Base-by-base conservation (phyloP, 805 yeast genomes). In the Ogataea pignaliae region DNA sequence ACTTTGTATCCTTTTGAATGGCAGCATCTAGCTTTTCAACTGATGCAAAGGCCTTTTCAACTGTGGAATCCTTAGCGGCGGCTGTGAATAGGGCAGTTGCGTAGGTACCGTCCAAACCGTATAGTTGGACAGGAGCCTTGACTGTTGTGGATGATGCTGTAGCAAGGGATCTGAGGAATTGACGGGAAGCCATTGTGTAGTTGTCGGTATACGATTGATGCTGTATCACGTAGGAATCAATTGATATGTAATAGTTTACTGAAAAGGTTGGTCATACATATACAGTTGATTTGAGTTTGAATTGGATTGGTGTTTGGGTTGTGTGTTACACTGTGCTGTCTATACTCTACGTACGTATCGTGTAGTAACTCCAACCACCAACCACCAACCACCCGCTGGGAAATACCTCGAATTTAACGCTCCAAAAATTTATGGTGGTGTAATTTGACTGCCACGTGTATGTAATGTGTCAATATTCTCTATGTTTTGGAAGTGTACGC, bases 51-150 rank as follows among this genome's bases (percentile, higher is more conserved):
- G 81, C 69, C 54, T 64, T 64, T 45, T 83, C 91, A 56, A 89
- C 72, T 10, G 88, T 73, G 31, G 95, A 78, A 56, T 80, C 81
- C 75, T 87, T 84, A 55, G 84, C 84, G 45, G 98, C 84, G 17
- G 98, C 97, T 43, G 90, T 75, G 80, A 83, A 91, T 59, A 93
- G 78, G 40, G 99, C 97, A 46, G 88, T 78, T 57, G 98, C 99
- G 70, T 91, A 91, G 53, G 98, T 89, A 64, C 98, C 99, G 57
- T 90, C 97, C 56, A 91, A 72, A 53, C 98, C 98, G 62, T 79
- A 91, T 66, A 91, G 78, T 78, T 89, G 96, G 52, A 91, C 86
- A 45, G 98, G 97, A 42, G 95, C 89, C 69, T 81, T 83, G 61
- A 78, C 78, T 31, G 60, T 33, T 42, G 60, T 43, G 42, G 61